Conservation (phyloP, 176 grass and related monocot species). For the Bothriochloa decipiens region DNA sequence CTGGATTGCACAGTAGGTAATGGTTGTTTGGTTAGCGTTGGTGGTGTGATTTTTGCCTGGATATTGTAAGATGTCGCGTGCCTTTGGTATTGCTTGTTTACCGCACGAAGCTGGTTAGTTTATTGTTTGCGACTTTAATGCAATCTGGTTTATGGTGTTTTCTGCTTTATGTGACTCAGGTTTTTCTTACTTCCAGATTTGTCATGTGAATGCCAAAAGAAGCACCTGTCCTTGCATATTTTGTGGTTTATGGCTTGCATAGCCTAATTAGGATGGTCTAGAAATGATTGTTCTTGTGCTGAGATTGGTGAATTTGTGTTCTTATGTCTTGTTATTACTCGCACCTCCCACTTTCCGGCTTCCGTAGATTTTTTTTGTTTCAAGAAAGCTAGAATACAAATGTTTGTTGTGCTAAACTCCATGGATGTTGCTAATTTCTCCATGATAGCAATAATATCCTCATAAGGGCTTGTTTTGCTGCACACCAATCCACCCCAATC, state of each 20-base stretch:
- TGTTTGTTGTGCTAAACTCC: conserved; percentile 9
- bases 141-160: not conserved
- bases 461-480: not conserved
- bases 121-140: not conserved
- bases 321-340: too few relatives aligned
- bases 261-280: conserved; percentile 1
- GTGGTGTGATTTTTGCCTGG: conserved; percentile 11
- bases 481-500: not conserved
- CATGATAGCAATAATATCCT: conserved; percentile 18
- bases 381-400: not conserved
- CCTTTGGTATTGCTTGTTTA: conserved; percentile 28
- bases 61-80: conserved; percentile 30
- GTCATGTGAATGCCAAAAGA: not conserved
- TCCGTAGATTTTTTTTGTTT: not conserved
- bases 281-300: conserved; percentile 13
- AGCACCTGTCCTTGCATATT: not conserved
- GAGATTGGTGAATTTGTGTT: too few relatives aligned
- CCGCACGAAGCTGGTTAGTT: not conserved
- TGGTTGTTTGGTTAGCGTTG: not conserved
- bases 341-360: not conserved
- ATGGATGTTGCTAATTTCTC: conserved; percentile 1
- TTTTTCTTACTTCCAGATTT: not conserved
- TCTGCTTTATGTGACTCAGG: not conserved
- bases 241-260: conserved; percentile 14
- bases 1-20: conserved; percentile 1